These are phyloP conservation scores for Cryphonectria radicalis DNA, from an alignment of 2,329 filamentous ascomycete genomes.

Conservation along the genomic window DNA sequence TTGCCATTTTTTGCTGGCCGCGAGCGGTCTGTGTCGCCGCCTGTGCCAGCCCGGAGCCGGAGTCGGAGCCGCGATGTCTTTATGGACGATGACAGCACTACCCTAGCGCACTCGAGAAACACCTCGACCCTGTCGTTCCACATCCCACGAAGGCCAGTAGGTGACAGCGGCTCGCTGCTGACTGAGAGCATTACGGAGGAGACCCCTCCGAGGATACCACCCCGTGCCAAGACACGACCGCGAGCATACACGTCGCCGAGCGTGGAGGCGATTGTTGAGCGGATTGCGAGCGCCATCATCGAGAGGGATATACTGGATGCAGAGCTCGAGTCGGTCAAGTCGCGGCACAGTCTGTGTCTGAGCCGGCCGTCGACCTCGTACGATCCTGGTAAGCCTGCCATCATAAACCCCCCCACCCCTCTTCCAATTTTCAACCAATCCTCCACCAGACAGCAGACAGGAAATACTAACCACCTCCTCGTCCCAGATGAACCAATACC, in stretches of 20 bases:
- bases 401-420: too few relatives aligned
- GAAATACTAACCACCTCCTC: background rate
- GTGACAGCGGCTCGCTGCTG: constrained; percentile 38
- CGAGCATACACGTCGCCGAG: constrained; percentile 49
- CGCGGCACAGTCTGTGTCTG: constrained; percentile 62
- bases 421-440: background rate
- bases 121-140: constrained; percentile 61
- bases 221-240: constrained; percentile 47
- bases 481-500: constrained; percentile 56
- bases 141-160: constrained; percentile 52
- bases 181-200: constrained; percentile 38
- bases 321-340: constrained; percentile 63
- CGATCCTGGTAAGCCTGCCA: constrained; percentile 41
- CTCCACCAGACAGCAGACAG: background rate
- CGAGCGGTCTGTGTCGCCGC: constrained; percentile 42
- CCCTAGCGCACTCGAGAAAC: constrained; percentile 47
- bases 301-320: constrained; percentile 63
- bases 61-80: constrained; percentile 36
- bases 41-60: constrained; percentile 44
- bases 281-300: constrained; percentile 60
- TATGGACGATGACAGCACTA: constrained; percentile 41
- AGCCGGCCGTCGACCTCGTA: constrained; percentile 56
- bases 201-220: constrained; percentile 48
- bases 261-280: constrained; percentile 57
- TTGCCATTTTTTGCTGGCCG: constrained; percentile 54